phyloP scores from a whole-genome alignment of 1,284 basidiomycete genomes.

The Xerocomus nothofagi region DNA sequence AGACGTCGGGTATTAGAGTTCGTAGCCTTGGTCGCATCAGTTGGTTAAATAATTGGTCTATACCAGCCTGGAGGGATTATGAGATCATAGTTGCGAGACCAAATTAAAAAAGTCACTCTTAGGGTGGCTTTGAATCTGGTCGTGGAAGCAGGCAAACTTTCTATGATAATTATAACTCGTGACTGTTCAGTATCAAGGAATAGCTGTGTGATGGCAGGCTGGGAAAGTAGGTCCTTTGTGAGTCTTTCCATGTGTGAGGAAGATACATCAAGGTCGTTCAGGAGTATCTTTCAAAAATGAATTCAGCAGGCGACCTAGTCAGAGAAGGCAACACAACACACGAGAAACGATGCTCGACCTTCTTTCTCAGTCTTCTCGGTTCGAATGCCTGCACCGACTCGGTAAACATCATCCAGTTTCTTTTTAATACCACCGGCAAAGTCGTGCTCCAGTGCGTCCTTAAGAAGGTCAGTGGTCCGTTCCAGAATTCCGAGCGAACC shows the following conservation, averaged over 20 bases:
- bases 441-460: conserved; percentile 77
- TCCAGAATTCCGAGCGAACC: conserved; percentile 64
- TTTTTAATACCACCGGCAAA: conserved; percentile 76
- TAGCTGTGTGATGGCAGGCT: conserved; percentile 61
- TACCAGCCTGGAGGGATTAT: conserved; percentile 57
- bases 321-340: conserved; percentile 42
- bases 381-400: conserved; percentile 48
- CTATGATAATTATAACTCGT: conserved; percentile 46
- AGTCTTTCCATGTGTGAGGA: conserved; percentile 84
- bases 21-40: conserved; percentile 84
- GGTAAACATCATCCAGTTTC: conserved; percentile 88
- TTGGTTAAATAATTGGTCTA: conserved; percentile 95
- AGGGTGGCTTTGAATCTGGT: conserved; percentile 69
- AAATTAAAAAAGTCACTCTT: conserved; percentile 50
- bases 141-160: conserved; percentile 52
- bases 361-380: conserved; percentile 79
- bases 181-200: conserved; percentile 65
- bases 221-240: conserved; percentile 63
- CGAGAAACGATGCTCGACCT: conserved; percentile 76
- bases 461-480: conserved; percentile 60
- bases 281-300: conserved; percentile 58
- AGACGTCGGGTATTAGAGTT: conserved; percentile 82
- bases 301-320: not conserved
- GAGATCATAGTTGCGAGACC: conserved; percentile 1
- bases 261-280: conserved; percentile 90